These are phyloP conservation scores for Phytophthora multivora DNA, from an alignment of 352 stramenopile genomes.

Conservation along the genomic window DNA sequence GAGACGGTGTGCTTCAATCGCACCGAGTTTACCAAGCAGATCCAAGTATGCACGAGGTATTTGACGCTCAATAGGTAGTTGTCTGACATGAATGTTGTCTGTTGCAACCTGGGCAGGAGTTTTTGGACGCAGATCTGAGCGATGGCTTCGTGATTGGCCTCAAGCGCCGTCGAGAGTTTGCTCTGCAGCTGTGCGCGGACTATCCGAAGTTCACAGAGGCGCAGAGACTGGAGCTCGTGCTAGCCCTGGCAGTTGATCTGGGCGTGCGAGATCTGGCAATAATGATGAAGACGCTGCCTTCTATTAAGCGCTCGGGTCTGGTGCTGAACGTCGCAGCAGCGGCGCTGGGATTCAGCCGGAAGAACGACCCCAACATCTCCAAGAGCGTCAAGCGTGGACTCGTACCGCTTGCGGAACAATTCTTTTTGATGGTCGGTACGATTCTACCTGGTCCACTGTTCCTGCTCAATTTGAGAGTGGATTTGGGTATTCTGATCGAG, in stretches of 20 bases:
- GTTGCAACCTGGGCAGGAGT: conserved; percentile 29
- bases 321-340: conserved; percentile 82
- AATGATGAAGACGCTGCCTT: conserved; percentile 84
- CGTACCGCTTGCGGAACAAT: conserved; percentile 79
- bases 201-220: conserved; percentile 79
- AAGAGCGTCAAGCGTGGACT: conserved; percentile 88
- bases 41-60: conserved; percentile 40
- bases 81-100: not conserved
- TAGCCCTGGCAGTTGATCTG: conserved; percentile 80
- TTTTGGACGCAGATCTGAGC: conserved; percentile 68
- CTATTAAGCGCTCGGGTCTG: conserved; percentile 74
- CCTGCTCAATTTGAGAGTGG: conserved; percentile 67
- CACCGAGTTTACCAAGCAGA: conserved; percentile 55
- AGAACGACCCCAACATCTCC: conserved; percentile 83
- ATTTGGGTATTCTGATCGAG: conserved; percentile 59
- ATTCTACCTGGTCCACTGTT: conserved; percentile 78
- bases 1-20: conserved; percentile 66
- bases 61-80: not conserved
- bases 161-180: conserved; percentile 81
- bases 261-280: conserved; percentile 79
- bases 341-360: conserved; percentile 76
- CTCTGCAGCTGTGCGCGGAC: conserved; percentile 69
- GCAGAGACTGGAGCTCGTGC: conserved; percentile 80
- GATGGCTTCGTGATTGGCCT: conserved; percentile 86
- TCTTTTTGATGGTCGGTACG: conserved; percentile 77